phyloP scores from a whole-genome alignment of 345 rosid species.

The Geranium brycei region DNA sequence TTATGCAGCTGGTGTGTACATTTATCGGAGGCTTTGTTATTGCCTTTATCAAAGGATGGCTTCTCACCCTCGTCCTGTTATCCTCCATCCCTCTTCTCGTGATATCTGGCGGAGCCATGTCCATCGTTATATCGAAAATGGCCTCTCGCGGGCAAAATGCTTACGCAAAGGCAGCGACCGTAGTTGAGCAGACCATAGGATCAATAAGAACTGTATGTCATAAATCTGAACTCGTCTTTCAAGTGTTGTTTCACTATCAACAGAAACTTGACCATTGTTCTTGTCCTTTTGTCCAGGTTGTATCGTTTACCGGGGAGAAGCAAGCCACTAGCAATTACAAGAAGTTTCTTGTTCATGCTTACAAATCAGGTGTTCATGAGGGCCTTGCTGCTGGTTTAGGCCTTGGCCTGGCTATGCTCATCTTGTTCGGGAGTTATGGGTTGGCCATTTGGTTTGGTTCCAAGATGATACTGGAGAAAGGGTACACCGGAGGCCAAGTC shows the following conservation, averaged over 20 bases:
- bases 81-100: conserved; percentile 58
- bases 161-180: conserved; percentile 57
- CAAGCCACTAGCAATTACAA: conserved; percentile 52
- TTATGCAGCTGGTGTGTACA: conserved; percentile 53
- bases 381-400: conserved; percentile 65
- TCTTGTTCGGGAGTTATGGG: conserved; percentile 45
- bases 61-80: conserved; percentile 64
- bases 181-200: conserved; percentile 69
- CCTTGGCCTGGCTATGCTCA: conserved; percentile 31
- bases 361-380: conserved; percentile 50
- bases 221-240: neutral
- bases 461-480: conserved; percentile 59
- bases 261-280: neutral
- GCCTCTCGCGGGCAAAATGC: conserved; percentile 58
- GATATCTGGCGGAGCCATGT: conserved; percentile 42
- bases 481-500: conserved; percentile 62
- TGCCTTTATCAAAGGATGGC: conserved; percentile 79
- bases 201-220: conserved; percentile 66
- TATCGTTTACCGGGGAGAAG: conserved; percentile 81
- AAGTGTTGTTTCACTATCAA: neutral
- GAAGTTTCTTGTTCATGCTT: conserved; percentile 43
- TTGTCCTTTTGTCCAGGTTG: conserved; percentile 43
- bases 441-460: conserved; percentile 78
- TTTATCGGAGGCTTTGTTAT: conserved; percentile 68
- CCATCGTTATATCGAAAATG: conserved; percentile 40